Percentiles rank a stretch among this genome's conserved stretches.
These are phyloP conservation scores for Corymbia calophylla DNA, from an alignment of 441 rosid genomes.

Conservation along the genomic window DNA sequence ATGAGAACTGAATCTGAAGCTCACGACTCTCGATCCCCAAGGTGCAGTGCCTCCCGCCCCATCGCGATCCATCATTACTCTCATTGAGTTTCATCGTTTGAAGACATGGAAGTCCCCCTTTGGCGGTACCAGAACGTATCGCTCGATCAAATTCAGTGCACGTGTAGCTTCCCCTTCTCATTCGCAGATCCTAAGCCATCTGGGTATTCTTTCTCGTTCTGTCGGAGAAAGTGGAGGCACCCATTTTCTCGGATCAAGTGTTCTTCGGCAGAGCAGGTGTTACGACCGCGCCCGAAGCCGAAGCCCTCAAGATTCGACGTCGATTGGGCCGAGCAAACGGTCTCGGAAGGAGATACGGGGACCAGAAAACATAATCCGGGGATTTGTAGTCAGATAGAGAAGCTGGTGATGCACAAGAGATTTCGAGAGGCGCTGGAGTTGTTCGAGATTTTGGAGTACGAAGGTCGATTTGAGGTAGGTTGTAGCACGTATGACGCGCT, in stretches of 20 bases:
- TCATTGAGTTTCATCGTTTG: neutral
- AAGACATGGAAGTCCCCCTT: slow-evolving; percentile 56
- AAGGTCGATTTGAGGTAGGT: slow-evolving; percentile 41
- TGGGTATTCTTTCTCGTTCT: slow-evolving; percentile 25
- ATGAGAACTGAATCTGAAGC: neutral
- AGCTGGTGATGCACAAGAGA: slow-evolving; percentile 47
- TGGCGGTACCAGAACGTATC: slow-evolving; percentile 35
- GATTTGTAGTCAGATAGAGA: slow-evolving; percentile 76
- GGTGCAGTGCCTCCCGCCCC: neutral
- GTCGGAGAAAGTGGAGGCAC: slow-evolving; percentile 33
- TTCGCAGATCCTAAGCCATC: slow-evolving; percentile 23
- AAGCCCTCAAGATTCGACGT: slow-evolving; percentile 22
- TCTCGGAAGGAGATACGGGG: slow-evolving; percentile 13
- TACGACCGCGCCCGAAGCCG: slow-evolving; percentile 48
- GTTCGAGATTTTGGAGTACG: slow-evolving; percentile 69
- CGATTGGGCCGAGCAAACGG: slow-evolving; percentile 9
- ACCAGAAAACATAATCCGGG: slow-evolving; percentile 30
- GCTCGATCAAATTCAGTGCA: slow-evolving; percentile 26
- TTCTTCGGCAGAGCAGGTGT: slow-evolving; percentile 32
- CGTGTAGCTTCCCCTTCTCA: slow-evolving; percentile 17
- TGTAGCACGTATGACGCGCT: slow-evolving; percentile 65
- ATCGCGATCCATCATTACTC: neutral
- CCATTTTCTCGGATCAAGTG: slow-evolving; percentile 35
- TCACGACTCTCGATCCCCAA: neutral
- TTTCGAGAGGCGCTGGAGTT: slow-evolving; percentile 73